phyloP scores from a whole-genome alignment of 257 asterid genomes.

The Nicotiana benthamiana region DNA sequence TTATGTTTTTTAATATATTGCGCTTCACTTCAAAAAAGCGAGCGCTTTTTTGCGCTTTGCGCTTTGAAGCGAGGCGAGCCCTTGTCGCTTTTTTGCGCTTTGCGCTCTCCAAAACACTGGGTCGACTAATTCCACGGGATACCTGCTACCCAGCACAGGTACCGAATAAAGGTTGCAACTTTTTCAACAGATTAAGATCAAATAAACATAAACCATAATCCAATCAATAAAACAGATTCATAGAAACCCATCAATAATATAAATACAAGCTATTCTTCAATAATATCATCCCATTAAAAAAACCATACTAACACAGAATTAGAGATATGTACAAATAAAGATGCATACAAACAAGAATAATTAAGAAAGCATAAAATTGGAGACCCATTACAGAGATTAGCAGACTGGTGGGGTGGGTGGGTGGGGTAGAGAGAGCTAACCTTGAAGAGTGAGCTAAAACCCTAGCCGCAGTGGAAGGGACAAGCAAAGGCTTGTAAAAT shows the following conservation, averaged over 20 bases:
- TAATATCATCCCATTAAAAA: background rate
- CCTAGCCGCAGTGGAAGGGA: slow-evolving; percentile 2
- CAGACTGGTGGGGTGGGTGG: background rate
- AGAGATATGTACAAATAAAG: background rate
- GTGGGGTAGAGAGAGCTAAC: background rate
- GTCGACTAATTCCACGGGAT: too few species aligned
- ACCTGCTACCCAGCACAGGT: too few species aligned
- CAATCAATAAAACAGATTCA: background rate
- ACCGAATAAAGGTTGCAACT: background rate
- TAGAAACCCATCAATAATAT: background rate
- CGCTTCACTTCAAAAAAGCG: too few species aligned
- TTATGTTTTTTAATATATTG: too few species aligned
- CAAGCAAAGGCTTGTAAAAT: background rate
- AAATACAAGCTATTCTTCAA: background rate
- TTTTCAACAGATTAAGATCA: background rate
- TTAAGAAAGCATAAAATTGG: background rate
- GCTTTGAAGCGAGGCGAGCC: too few species aligned
- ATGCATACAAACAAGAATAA: background rate
- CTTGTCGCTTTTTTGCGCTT: too few species aligned
- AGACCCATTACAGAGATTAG: background rate
- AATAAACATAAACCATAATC: background rate
- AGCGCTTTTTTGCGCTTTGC: too few species aligned
- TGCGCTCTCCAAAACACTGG: too few species aligned
- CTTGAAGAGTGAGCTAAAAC: slow-evolving; percentile 6
- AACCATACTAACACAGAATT: background rate